These are phyloP conservation scores for Epithemia pelagica DNA, from an alignment of 108 stramenopile species.

Conservation along the genomic window DNA sequence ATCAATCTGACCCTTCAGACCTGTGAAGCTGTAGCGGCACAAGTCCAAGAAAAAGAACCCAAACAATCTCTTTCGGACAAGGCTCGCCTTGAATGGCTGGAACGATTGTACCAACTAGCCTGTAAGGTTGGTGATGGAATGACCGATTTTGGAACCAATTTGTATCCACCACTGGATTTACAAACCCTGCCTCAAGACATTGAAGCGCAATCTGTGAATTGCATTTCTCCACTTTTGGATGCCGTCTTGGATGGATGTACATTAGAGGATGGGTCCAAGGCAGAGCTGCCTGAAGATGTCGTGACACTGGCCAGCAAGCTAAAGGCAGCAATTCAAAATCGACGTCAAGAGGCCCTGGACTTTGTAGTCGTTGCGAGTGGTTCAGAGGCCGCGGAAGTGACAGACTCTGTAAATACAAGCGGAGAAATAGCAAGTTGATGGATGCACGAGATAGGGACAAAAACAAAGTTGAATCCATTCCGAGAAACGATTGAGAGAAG, in stretches of 20 bases:
- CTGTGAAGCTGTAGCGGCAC: conserved; percentile 37
- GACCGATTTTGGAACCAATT: conserved; percentile 60
- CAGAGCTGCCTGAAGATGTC: neutral
- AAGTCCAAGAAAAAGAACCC: neutral
- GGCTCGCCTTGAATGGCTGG: conserved; percentile 38
- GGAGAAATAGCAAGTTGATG: neutral
- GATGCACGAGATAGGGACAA: neutral
- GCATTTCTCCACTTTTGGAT: neutral
- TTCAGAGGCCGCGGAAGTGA: neutral
- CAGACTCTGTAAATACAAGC: neutral
- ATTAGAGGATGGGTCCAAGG: neutral
- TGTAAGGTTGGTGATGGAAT: conserved; percentile 68
- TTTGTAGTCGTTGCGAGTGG: neutral
- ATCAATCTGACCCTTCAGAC: conserved; percentile 60
- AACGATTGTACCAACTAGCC: conserved; percentile 35
- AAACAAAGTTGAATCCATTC: too few relatives aligned
- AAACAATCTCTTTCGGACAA: conserved; percentile 4
- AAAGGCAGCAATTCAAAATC: conserved; percentile 2
- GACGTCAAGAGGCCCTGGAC: conserved; percentile 8
- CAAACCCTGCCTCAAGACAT: conserved; percentile 1
- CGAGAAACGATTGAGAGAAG: too few relatives aligned
- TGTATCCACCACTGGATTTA: conserved; percentile 69
- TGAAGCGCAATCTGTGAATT: conserved; percentile 7
- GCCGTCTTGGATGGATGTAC: neutral
- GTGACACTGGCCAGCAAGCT: conserved; percentile 6